These are phyloP conservation scores for Babesia sp. DNA, from an alignment of 169 alveolate species.

Conservation along the genomic window DNA sequence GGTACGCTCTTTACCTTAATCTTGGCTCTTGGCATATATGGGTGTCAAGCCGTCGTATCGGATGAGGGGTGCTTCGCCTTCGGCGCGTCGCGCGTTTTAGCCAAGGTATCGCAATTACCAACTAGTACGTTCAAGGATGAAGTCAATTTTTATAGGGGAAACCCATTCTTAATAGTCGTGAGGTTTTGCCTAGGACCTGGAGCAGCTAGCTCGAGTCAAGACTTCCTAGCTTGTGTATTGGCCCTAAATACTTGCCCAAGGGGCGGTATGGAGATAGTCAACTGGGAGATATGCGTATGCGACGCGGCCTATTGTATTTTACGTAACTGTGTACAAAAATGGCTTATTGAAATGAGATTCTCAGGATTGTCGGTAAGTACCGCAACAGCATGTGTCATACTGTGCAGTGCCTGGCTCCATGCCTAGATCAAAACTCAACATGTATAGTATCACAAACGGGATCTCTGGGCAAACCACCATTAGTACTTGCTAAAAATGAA, in stretches of 20 bases:
- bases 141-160: neutral
- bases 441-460: conserved; percentile 53
- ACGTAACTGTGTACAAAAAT: conserved; percentile 30
- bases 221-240: conserved; percentile 39
- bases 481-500: neutral
- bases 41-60: neutral
- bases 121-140: conserved; percentile 3
- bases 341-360: conserved; percentile 27
- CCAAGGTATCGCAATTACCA: neutral
- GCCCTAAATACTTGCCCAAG: conserved; percentile 44
- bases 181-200: conserved; percentile 55
- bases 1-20: neutral
- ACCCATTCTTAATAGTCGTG: conserved; percentile 28
- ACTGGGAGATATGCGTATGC: conserved; percentile 62
- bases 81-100: conserved; percentile 13
- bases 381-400: neutral
- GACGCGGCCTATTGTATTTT: conserved; percentile 44
- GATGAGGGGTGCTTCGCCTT: conserved; percentile 42
- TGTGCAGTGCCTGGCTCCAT: conserved; percentile 42
- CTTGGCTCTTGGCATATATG: neutral
- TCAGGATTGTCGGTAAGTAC: conserved; percentile 31
- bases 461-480: conserved; percentile 1
- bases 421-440: conserved; percentile 11
- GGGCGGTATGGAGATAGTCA: conserved; percentile 15
- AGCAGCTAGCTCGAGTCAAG: conserved; percentile 36